A percentile compares a stretch with the other conserved stretches of the same genome.
Conservation (phyloP, 1,284 basidiomycete genomes). For the Microbotryum saponariae region DNA sequence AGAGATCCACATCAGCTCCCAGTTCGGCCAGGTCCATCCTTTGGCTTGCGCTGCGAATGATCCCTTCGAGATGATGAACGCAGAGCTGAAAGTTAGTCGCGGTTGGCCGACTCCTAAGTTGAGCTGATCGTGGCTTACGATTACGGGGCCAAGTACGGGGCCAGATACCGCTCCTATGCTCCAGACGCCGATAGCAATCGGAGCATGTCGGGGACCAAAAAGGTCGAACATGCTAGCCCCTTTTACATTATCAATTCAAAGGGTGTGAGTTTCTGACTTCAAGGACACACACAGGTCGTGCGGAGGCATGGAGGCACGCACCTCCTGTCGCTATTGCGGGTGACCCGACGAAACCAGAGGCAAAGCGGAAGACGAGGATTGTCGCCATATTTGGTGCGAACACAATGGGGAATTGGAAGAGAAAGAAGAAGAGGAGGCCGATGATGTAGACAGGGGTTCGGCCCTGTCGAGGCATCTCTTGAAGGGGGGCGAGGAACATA, state of each 20-base stretch:
- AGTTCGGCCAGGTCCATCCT: constrained; percentile 40
- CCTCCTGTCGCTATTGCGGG: constrained; percentile 43
- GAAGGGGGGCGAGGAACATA: constrained; percentile 38
- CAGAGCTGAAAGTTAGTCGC: neutral
- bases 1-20: constrained; percentile 34
- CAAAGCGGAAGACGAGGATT: constrained; percentile 33
- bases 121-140: neutral
- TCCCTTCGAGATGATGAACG: constrained; percentile 3
- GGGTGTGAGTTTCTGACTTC: neutral
- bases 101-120: neutral
- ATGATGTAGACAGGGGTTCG: constrained; percentile 33
- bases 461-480: constrained; percentile 25
- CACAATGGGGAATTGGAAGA: constrained; percentile 25
- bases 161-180: constrained; percentile 19
- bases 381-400: constrained; percentile 29
- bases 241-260: no score
- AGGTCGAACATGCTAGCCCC: constrained; percentile 38
- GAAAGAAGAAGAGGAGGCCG: constrained; percentile 22
- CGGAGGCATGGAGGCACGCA: neutral
- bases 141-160: constrained; percentile 18
- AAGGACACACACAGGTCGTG: constrained; percentile 1
- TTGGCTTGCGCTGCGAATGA: constrained; percentile 33
- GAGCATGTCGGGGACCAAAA: constrained; percentile 31
- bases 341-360: constrained; percentile 42
- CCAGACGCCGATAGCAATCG: constrained; percentile 37